A percentile compares a stretch with the other conserved stretches of the same genome.
Evolutionary conservation across 257 asterid species (phyloP).

Genomic region (Solanum paucissectum): DNA sequence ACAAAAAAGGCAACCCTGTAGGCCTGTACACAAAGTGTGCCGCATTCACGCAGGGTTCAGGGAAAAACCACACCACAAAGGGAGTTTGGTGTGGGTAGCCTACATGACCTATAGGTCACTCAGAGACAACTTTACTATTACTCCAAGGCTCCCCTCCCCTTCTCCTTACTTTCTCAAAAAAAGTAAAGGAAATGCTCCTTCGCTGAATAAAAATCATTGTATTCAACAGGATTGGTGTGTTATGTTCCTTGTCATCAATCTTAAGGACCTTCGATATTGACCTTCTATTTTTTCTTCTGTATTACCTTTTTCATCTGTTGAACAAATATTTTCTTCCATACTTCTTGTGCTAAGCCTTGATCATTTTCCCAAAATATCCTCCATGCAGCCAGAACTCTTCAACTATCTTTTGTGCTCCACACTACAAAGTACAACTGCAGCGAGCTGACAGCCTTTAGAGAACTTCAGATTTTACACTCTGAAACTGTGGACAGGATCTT

Average conservation of each 20-base stretch:
- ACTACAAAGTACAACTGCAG: background rate
- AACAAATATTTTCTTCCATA: background rate
- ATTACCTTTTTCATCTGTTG: background rate
- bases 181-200: background rate
- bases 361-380: background rate
- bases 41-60: background rate
- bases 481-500: background rate
- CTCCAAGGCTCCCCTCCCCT: background rate
- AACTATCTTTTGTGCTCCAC: background rate
- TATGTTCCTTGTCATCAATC: background rate
- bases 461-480: background rate
- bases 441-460: background rate
- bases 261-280: background rate
- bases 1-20: background rate
- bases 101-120: background rate
- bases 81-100: background rate
- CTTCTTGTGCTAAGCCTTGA: background rate
- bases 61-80: background rate
- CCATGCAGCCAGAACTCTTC: background rate
- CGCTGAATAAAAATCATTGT: background rate
- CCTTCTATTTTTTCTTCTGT: background rate
- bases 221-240: background rate
- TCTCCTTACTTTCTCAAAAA: background rate
- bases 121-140: background rate
- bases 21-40: background rate